Conservation (phyloP, 192 early-diverging fungal genomes). For the Entomortierella chlamydospora region DNA sequence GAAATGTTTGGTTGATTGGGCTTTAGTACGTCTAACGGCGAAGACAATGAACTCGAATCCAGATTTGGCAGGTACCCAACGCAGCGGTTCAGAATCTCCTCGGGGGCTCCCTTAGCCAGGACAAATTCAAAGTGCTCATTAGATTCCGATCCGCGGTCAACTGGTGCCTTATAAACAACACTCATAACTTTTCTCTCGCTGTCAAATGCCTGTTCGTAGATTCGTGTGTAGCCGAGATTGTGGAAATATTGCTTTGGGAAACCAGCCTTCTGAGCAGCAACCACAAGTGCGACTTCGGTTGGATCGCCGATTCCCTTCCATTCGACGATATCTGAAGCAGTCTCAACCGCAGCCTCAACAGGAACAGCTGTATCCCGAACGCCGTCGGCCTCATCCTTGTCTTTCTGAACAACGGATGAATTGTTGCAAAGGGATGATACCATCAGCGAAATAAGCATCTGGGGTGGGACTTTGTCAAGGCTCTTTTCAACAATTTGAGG, state of each 20-base stretch:
- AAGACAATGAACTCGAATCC: slow-evolving; percentile 19
- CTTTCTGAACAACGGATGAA: slow-evolving; percentile 71
- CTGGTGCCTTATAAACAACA: slow-evolving; percentile 71
- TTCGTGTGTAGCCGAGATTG: slow-evolving; percentile 63
- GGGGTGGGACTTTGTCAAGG: slow-evolving; percentile 56
- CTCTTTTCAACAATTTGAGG: slow-evolving; percentile 56
- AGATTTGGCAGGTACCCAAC: slow-evolving; percentile 61
- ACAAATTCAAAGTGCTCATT: slow-evolving; percentile 63
- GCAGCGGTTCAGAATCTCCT: slow-evolving; percentile 81
- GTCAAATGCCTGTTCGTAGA: slow-evolving; percentile 89
- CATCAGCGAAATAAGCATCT: slow-evolving; percentile 73
- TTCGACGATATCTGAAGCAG: slow-evolving; percentile 41
- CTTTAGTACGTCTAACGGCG: slow-evolving; percentile 43
- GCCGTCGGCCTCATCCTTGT: slow-evolving; percentile 57
- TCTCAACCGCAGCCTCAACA: slow-evolving; percentile 20
- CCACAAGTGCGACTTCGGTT: slow-evolving; percentile 91
- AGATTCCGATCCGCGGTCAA: not conserved
- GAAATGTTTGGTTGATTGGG: slow-evolving; percentile 52
- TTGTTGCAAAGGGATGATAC: slow-evolving; percentile 87
- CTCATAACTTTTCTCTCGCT: slow-evolving; percentile 96
- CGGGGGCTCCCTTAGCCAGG: slow-evolving; percentile 92
- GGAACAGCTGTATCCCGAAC: slow-evolving; percentile 57
- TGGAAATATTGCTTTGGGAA: slow-evolving; percentile 74
- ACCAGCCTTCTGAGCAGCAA: slow-evolving; percentile 85
- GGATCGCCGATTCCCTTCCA: slow-evolving; percentile 91